Conservation (phyloP, 2,329 filamentous ascomycete genomes). For the Microcera coccophila region DNA sequence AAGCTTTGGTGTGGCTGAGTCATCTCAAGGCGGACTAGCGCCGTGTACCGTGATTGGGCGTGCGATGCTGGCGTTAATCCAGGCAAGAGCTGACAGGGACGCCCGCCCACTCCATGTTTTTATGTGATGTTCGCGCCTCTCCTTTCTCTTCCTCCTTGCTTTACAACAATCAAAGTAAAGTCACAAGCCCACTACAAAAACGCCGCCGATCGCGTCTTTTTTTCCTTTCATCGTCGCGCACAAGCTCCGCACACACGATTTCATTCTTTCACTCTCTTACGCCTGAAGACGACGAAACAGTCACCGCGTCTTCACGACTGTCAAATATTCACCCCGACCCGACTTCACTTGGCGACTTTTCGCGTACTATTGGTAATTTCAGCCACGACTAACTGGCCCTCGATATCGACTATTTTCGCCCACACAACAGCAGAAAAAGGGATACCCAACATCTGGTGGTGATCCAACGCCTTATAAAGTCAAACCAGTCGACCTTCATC, state of each 20-base stretch:
- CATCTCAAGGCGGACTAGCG: slow-evolving; percentile 13
- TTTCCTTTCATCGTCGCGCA: slow-evolving; percentile 13
- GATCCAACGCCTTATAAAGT: slow-evolving; percentile 22
- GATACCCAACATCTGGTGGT: slow-evolving; percentile 16
- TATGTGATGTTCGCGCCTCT: slow-evolving; percentile 12
- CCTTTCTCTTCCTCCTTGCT: slow-evolving; percentile 14
- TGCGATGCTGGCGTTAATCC: background rate
- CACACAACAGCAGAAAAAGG: slow-evolving; percentile 2
- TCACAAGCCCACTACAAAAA: slow-evolving; percentile 4
- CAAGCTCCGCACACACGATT: slow-evolving; percentile 1
- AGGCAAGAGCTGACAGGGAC: slow-evolving; percentile 17
- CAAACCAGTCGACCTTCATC: slow-evolving; percentile 16
- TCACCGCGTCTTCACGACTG: too few relatives aligned
- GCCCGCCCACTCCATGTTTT: slow-evolving; percentile 28
- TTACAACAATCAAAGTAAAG: slow-evolving; percentile 14
- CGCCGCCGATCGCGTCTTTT: slow-evolving; percentile 17
- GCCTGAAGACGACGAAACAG: too few relatives aligned
- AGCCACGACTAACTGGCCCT: slow-evolving; percentile 4
- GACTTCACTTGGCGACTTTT: slow-evolving; percentile 13
- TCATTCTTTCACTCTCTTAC: background rate
- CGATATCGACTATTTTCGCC: slow-evolving; percentile 6
- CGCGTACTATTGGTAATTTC: slow-evolving; percentile 1
- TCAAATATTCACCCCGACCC: slow-evolving; percentile 12
- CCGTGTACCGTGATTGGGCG: too few relatives aligned
- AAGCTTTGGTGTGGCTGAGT: slow-evolving; percentile 13